Base-by-base conservation (phyloP, 805 yeast genomes). In the Cyberlindnera misumaiensis region DNA sequence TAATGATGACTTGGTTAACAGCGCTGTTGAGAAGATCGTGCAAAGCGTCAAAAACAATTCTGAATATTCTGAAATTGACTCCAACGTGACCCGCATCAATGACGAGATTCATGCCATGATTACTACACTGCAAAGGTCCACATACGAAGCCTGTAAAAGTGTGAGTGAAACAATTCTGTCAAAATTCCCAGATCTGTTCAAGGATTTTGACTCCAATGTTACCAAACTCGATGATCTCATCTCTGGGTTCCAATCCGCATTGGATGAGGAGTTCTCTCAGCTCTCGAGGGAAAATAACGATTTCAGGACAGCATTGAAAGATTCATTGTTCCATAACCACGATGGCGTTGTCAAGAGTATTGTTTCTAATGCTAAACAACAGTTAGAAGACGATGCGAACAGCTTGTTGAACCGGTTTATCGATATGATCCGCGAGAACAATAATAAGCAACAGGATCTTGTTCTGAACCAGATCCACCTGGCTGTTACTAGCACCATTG, bases 271-370 rank as follows among this genome's bases (percentile, higher is more conserved):
- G 18, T 49, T 48, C 20, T 42, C 56, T 0, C 41, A 36, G n/a
- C 33, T 55, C 4, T 49, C 57, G 1, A 44, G 41, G 32, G 54
- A 55, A 16, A 55, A 53, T 38, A 53, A 53, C 30, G 44, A 49
- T 9, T 42, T 55, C 18, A 51, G 46, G 26, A 30, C 36, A 3
- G 35, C 36, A 3, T 14, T 55, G 7, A 41, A 46, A 15, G 59
- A 52, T 11, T 36, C 41, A 3, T 27, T 53, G 25, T 55, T 53
- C 34, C 49, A 43, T 12, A 53, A 52, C 32, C 57, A 55, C 26
- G 39, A 43, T 6, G 37, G 40, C 3, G 41, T 51, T 15, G 42
- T 52, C 1, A 38, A 45, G 3, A 27, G 36, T 17, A 46, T 48
- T 4, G 44, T 54, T 1, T 13, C 30, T 1, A 32, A 47, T 12